phyloP scores from a whole-genome alignment of 1,284 basidiomycete species.

The Ceraceosorus guamensis region DNA sequence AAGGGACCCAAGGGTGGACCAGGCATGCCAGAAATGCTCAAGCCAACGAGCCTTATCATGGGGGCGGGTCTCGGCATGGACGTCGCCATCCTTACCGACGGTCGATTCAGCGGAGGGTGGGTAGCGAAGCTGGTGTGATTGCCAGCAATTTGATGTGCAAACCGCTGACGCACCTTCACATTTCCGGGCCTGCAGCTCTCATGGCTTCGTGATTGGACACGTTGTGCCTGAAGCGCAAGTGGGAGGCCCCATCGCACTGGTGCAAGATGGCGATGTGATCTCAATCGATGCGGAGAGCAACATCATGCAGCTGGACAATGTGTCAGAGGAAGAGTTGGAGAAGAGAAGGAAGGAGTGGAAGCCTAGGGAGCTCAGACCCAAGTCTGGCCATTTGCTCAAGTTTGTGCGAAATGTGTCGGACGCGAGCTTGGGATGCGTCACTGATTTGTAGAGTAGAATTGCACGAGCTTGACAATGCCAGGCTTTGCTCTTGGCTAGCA shows the following conservation, averaged over 20 bases:
- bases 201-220: constrained; percentile 25
- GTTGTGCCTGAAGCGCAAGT: constrained; percentile 24
- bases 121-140: background rate
- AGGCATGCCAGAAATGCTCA: constrained; percentile 26
- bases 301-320: constrained; percentile 62
- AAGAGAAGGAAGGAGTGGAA: constrained; percentile 63
- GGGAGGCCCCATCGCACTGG: constrained; percentile 22
- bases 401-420: constrained; percentile 54
- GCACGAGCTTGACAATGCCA: constrained; percentile 57
- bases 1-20: constrained; percentile 45
- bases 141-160: background rate
- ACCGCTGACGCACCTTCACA: background rate
- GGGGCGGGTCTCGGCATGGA: constrained; percentile 19
- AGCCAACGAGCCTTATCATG: constrained; percentile 22
- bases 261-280: constrained; percentile 19
- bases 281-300: constrained; percentile 63
- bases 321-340: constrained; percentile 65
- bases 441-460: constrained; percentile 63
- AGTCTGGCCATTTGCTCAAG: constrained; percentile 56
- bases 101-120: constrained; percentile 13
- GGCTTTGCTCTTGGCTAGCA: too few species aligned
- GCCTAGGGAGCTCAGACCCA: constrained; percentile 75
- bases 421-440: constrained; percentile 79
- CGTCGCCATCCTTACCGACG: constrained; percentile 20
- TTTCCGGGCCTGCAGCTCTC: constrained; percentile 5